These are phyloP conservation scores for Grosmannia huntii DNA, from an alignment of 2,329 filamentous ascomycete genomes.

Conservation along the genomic window DNA sequence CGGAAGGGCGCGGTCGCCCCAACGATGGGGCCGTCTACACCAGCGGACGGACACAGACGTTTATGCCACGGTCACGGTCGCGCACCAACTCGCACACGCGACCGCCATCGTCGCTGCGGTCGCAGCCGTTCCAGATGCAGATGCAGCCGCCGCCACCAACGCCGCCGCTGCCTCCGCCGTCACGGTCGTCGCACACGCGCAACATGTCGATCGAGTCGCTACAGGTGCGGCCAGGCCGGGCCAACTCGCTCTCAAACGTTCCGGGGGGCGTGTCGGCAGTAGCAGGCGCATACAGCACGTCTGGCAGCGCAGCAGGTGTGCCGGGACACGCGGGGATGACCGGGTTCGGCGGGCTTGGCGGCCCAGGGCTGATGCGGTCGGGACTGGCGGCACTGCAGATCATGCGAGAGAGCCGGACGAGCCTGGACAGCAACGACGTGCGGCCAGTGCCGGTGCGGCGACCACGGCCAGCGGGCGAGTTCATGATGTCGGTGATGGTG, in stretches of 20 bases:
- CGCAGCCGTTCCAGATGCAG: neutral
- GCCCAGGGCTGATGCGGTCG: conserved; percentile 6
- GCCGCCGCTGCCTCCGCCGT: neutral
- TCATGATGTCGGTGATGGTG: conserved; percentile 26
- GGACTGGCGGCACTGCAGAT: conserved; percentile 7
- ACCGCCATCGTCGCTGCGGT: neutral
- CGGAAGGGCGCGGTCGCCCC: neutral
- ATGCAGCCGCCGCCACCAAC: neutral
- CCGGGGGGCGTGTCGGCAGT: neutral
- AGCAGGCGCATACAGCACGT: neutral
- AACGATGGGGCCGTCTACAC: neutral
- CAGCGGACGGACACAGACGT: neutral
- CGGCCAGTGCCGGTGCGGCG: conserved; percentile 21
- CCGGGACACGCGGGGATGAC: neutral
- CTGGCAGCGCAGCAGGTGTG: neutral
- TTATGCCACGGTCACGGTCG: neutral
- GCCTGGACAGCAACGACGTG: conserved; percentile 23
- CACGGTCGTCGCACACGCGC: neutral
- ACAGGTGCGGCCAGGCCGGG: neutral
- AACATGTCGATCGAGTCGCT: conserved; percentile 1
- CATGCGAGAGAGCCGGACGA: conserved; percentile 5
- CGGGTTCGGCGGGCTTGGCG: neutral
- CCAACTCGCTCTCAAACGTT: neutral
- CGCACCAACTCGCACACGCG: neutral
- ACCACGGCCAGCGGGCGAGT: conserved; percentile 33